Evolutionary conservation across 257 asterid species (phyloP).

Genomic region (Primulina eburnea): DNA sequence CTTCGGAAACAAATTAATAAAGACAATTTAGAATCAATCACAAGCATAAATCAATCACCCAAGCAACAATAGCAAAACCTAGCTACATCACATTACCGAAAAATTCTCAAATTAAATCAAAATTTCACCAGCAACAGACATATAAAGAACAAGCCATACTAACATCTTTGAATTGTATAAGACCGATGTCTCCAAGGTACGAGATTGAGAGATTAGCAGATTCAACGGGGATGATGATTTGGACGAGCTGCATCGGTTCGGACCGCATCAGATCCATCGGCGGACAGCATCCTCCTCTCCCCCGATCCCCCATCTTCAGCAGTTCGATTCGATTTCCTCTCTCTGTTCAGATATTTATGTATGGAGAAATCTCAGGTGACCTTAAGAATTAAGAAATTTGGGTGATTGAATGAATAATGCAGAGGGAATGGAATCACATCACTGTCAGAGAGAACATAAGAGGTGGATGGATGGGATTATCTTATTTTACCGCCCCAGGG

Average conservation of each 20-base stretch:
- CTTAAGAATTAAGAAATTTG: background rate
- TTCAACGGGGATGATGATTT: conserved; percentile 88
- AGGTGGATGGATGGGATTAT: conserved; percentile 36
- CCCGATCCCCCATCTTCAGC: conserved; percentile 67
- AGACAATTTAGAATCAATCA: background rate
- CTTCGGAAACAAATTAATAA: conserved; percentile 1
- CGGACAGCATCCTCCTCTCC: conserved; percentile 79
- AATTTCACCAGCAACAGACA: conserved; percentile 5
- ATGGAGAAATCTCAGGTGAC: background rate
- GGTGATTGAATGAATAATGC: conserved; percentile 1
- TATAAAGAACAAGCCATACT: conserved; percentile 14
- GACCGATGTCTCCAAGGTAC: conserved; percentile 86
- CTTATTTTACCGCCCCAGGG: conserved; percentile 25
- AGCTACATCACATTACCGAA: conserved; percentile 23
- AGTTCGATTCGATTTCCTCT: conserved; percentile 33
- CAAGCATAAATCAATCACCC: background rate
- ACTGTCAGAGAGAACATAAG: conserved; percentile 24
- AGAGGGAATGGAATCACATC: conserved; percentile 34
- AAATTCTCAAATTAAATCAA: conserved; percentile 22
- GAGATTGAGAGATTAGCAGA: conserved; percentile 78
- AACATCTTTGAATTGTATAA: conserved; percentile 86
- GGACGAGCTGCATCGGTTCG: conserved; percentile 92
- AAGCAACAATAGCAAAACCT: conserved; percentile 17
- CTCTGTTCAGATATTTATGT: conserved; percentile 11
- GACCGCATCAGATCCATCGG: conserved; percentile 98